phyloP scores from a whole-genome alignment of 106 monocot species.

The Platanthera guangdongensis region DNA sequence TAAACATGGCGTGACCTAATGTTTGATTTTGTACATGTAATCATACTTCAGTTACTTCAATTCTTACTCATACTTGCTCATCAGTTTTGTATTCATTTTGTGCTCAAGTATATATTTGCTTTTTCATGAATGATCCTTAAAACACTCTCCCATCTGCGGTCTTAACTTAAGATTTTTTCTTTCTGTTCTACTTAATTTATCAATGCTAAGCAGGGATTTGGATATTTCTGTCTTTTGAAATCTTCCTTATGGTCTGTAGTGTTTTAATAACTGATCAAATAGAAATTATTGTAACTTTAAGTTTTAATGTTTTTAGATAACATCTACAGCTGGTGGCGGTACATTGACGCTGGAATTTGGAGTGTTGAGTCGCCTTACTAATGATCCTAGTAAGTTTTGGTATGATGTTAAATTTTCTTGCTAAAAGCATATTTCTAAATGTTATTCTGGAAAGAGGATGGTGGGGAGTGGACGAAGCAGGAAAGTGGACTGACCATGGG shows the following conservation, averaged over 20 bases:
- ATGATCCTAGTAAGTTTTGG: conserved; percentile 59
- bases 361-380: conserved; percentile 79
- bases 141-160: background rate
- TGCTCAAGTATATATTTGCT: background rate
- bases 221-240: background rate
- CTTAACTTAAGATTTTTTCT: background rate
- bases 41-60: background rate
- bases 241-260: background rate
- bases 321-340: conserved; percentile 98
- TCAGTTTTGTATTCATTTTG: background rate
- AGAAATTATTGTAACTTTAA: conserved; percentile 2
- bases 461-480: background rate
- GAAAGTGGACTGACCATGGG: background rate
- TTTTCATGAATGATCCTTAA: background rate
- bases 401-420: background rate
- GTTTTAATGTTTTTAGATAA: conserved; percentile 52
- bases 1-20: background rate
- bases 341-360: conserved; percentile 98
- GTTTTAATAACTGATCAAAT: background rate
- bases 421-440: background rate
- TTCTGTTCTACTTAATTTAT: background rate
- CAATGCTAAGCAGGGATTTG: background rate
- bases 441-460: background rate
- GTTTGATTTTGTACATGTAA: background rate
- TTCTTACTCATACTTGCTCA: background rate